Evolutionary conservation across 1,284 basidiomycete genomes (phyloP), one percentile per base, ranked within the genome.

Genomic region (Tylopilus orsonianus): DNA sequence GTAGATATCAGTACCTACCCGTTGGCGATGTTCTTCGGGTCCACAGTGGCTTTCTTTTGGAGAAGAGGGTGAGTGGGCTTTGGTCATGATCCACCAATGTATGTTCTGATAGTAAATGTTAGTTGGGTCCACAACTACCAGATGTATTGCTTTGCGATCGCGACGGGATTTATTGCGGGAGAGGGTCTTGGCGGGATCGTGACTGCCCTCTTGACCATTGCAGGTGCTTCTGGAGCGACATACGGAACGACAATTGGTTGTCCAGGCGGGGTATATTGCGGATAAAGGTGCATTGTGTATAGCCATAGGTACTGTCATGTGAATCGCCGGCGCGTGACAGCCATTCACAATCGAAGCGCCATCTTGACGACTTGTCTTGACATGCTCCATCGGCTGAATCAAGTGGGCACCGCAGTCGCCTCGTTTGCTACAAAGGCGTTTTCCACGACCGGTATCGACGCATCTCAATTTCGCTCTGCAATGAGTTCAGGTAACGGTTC

Each of bases 381-480:
- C 37, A 64, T 64, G 62, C 33, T 64, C 20, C 44, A 7, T 20
- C 59, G 55, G 5, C n/a, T 66, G 40, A 67, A 50, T 16, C 50
- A 56, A 38, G 33, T 51, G 16, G 54, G 56, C 14, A 50, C 49
- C n/a, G 49, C 59, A 3, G 18, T 65, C 14, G 44, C 50, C 40
- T 67, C 65, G 1, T 20, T 62, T n/a, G 44, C 44, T 19, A 43
- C 54, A 18, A 57, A 51, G 33, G 14, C 58, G 5, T 41, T 50
- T 19, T 50, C 59, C 24, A 50, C 46, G 8, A 30, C 45, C 32
- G 30, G 42, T 24, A 14, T 65, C 29, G 63, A 68, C 27, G 1
- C 48, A 5, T 61, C 63, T 29, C 57, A 53, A 16, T 68, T 66
- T 41, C 66, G 65, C 2, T 56, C 66, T 1, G 37, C 55, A 34